phyloP scores from a whole-genome alignment of 1,284 basidiomycete species.

The Cutaneotrichosporon cutaneum region DNA sequence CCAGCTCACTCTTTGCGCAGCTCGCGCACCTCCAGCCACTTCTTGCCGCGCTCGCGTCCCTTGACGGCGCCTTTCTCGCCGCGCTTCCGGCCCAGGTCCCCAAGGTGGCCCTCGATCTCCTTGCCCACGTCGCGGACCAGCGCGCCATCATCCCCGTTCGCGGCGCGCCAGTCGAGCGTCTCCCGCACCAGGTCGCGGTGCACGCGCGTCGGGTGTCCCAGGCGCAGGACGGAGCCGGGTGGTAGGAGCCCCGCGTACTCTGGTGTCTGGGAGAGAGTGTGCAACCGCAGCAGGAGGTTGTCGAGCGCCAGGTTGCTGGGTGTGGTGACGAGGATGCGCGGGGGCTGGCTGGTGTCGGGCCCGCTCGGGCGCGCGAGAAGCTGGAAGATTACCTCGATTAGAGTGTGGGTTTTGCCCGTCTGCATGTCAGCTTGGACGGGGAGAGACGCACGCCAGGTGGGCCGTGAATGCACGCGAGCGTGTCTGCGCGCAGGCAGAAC shows the following conservation, averaged over 20 bases:
- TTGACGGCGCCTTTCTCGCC: constrained; percentile 64
- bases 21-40: constrained; percentile 88
- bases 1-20: constrained; percentile 78
- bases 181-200: constrained; percentile 71
- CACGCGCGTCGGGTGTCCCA: constrained; percentile 91
- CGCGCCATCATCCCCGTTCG: constrained; percentile 71
- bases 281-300: constrained; percentile 80
- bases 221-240: constrained; percentile 62
- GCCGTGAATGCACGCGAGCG: constrained; percentile 92
- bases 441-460: constrained; percentile 77
- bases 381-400: constrained; percentile 86
- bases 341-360: constrained; percentile 47
- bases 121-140: constrained; percentile 79
- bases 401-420: constrained; percentile 88
- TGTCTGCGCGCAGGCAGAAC: constrained; percentile 54
- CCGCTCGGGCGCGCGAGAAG: constrained; percentile 57
- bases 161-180: constrained; percentile 85
- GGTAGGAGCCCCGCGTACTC: constrained; percentile 42
- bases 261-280: constrained; percentile 28
- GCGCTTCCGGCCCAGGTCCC: constrained; percentile 70
- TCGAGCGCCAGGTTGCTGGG: constrained; percentile 58
- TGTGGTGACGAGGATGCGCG: constrained; percentile 57
- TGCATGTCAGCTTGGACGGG: constrained; percentile 10
- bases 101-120: constrained; percentile 71
- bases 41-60: constrained; percentile 70